phyloP scores from a whole-genome alignment of 148 eudicot species.

The Rhododendron molle region DNA sequence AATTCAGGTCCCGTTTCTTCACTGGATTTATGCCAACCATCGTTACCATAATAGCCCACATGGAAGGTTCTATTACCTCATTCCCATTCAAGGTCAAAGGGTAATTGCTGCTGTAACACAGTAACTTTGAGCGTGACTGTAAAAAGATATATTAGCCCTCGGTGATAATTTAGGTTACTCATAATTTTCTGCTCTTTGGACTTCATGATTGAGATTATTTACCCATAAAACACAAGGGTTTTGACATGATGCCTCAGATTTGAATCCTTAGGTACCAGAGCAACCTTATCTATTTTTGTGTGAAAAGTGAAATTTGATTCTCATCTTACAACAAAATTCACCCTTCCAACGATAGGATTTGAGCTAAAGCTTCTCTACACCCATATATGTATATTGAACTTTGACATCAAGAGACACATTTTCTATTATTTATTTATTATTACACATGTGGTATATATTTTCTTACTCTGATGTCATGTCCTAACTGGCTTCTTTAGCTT shows the following conservation, averaged over 20 bases:
- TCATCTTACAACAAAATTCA: neutral
- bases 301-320: neutral
- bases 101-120: too few relatives aligned
- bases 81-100: too few relatives aligned
- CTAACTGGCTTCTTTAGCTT: constrained; percentile 10
- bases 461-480: neutral
- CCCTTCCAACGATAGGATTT: neutral
- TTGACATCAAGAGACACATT: neutral
- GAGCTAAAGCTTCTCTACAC: neutral
- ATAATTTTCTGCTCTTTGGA: neutral
- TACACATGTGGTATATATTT: neutral
- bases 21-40: too few relatives aligned
- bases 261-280: neutral
- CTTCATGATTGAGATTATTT: neutral
- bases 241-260: neutral
- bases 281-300: neutral
- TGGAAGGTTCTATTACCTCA: too few relatives aligned
- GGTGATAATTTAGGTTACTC: neutral
- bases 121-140: too few relatives aligned
- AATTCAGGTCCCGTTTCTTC: too few relatives aligned
- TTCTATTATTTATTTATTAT: neutral
- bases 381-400: neutral
- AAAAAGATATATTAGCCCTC: too few relatives aligned
- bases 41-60: too few relatives aligned
- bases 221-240: neutral